A percentile compares a stretch with the other conserved stretches of the same genome.
Conservation (phyloP, 371 early-diverging fungal species). For the Mortierella sp. region DNA sequence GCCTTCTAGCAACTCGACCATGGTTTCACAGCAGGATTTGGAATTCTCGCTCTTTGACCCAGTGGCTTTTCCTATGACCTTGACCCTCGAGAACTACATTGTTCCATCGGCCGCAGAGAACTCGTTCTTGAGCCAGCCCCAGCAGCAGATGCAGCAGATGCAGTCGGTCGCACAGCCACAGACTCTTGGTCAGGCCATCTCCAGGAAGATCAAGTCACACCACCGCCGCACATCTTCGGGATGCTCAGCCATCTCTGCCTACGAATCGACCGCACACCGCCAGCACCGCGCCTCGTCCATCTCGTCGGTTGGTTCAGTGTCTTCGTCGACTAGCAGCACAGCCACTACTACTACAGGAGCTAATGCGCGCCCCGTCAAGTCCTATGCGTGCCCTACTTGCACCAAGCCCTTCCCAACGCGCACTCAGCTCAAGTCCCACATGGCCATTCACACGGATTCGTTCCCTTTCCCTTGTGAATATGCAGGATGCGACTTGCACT, state of each 20-base stretch:
- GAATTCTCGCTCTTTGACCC: conserved; percentile 39
- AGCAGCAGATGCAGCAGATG: not conserved
- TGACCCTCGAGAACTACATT: conserved; percentile 39
- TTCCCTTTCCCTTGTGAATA: conserved; percentile 50
- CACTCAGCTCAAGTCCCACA: conserved; percentile 50
- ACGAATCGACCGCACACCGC: conserved; percentile 36
- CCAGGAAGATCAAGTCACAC: conserved; percentile 21
- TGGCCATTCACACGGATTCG: conserved; percentile 46
- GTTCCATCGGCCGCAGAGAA: conserved; percentile 20
- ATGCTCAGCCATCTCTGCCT: conserved; percentile 43
- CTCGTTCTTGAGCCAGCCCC: conserved; percentile 1
- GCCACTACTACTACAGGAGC: too few species aligned
- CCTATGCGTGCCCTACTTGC: conserved; percentile 47
- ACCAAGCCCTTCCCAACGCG: conserved; percentile 47
- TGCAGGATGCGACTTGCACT: conserved; percentile 44
- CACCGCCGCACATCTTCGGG: conserved; percentile 42
- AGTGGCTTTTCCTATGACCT: conserved; percentile 34
- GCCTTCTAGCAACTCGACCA: conserved; percentile 3
- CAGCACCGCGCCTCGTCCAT: conserved; percentile 49
- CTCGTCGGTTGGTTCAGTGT: too few species aligned
- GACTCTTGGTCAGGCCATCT: conserved; percentile 25
- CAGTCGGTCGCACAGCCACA: not conserved
- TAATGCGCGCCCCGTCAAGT: too few species aligned
- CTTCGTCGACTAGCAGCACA: too few species aligned
- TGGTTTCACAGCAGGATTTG: conserved; percentile 24